Base-by-base conservation (phyloP, 768 basidiomycete genomes). In the Termitomyces sp. region DNA sequence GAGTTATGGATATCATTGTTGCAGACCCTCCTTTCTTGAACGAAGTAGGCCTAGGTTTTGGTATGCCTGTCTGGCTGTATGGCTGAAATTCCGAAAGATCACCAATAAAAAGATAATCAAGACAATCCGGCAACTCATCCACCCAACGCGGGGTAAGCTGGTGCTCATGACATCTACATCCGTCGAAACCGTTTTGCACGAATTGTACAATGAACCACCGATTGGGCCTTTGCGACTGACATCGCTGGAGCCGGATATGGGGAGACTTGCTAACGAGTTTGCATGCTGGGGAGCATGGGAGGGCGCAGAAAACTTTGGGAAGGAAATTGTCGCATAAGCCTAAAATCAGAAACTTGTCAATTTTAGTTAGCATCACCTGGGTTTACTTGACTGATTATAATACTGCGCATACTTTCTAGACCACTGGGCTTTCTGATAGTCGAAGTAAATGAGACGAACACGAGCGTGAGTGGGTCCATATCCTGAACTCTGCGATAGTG, bases 11-110 rank as follows among this genome's bases (percentile, higher is more conserved):
- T 54, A 57, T 78, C 17, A 72, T 66, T 0, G 67, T 79, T 30
- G 73, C 70, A 1, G 78, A 79, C 54, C 78, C 78, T 12, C 77
- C 78, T 3, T 79, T 76, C 54, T 62, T 79, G 37, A 78, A 78
- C 50, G 76, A 78, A 67, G 78, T 76, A 42, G 28, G 70, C 63
- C 30, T 45, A 6, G 14, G 42, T 50, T 9, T n/a, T 35, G 45
- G 43, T 64, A 41, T 31, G 12, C 12, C 40, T 51, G 14, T 40
- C 40, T 43, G 47, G 23, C 19, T 55, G 21, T 35, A 35, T 43
- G n/a, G 7, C n/a, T 54, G 21, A 38, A 35, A 42, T 43, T 37
- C 35, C 26, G 26, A 9, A 56, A 79, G 77, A 64, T 64, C 23
- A 79, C 78, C 1, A 77, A 79, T 57, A 53, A 19, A 8, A 72